Conservation (phyloP, 2,329 filamentous ascomycete genomes). For the Zymoseptoria ardabiliae region DNA sequence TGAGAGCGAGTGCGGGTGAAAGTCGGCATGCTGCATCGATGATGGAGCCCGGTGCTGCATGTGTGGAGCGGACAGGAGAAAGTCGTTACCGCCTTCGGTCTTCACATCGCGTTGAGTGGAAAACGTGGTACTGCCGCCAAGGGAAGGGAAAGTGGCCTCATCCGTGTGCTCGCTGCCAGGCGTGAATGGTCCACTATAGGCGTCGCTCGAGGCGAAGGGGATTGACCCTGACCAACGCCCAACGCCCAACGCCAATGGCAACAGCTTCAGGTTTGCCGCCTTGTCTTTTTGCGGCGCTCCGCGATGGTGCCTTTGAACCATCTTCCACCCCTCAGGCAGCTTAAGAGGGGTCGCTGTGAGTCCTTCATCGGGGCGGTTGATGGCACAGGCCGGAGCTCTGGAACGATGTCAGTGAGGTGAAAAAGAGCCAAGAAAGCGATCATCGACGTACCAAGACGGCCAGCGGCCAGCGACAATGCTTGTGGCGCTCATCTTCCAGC, state of each 20-base stretch:
- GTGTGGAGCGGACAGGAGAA: neutral
- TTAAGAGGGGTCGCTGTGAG: neutral
- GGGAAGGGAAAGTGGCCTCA: no score
- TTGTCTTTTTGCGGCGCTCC: no score
- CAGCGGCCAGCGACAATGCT: constrained; percentile 33
- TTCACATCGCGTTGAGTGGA: no score
- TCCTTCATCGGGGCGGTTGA: neutral
- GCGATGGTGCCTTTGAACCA: no score
- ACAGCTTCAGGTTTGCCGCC: no score
- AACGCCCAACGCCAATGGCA: neutral
- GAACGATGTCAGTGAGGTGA: neutral
- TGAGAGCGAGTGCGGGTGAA: no score
- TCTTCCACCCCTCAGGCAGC: neutral
- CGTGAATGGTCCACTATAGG: no score
- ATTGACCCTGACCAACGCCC: neutral
- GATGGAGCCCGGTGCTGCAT: neutral
- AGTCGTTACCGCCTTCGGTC: no score
- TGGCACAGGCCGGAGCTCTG: neutral
- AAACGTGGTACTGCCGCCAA: no score
- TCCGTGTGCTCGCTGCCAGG: no score
- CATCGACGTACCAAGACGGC: neutral
- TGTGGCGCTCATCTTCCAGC: constrained; percentile 97
- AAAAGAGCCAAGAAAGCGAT: neutral
- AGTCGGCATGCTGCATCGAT: no score
- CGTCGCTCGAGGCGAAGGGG: neutral